These are phyloP conservation scores for Austroboletus novae-zelandiae DNA, from an alignment of 1,284 basidiomycete species.

Conservation along the genomic window DNA sequence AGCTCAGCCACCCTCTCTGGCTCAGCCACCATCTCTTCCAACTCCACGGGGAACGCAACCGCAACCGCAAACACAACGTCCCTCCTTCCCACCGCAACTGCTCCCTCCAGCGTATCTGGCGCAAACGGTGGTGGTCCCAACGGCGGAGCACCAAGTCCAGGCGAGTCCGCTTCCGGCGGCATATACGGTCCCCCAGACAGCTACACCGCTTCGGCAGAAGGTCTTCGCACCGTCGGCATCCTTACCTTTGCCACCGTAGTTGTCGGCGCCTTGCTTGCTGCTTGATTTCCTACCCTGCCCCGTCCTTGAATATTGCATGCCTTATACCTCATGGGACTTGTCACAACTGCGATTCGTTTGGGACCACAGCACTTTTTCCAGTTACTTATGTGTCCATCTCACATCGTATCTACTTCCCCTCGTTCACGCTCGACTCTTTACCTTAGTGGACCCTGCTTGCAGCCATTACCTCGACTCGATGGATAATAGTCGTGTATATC, in stretches of 20 bases:
- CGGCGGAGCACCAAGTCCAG: conserved; percentile 52
- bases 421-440: conserved; percentile 27
- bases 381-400: conserved; percentile 20
- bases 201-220: conserved; percentile 57
- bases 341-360: conserved; percentile 12
- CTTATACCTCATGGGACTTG: conserved; percentile 15
- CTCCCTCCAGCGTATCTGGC: conserved; percentile 41
- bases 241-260: conserved; percentile 40
- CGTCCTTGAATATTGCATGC: conserved; percentile 6
- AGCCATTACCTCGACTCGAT: conserved; percentile 7
- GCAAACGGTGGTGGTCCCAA: conserved; percentile 42
- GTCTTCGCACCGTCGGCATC: conserved; percentile 35
- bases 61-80: conserved; percentile 34
- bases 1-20: conserved; percentile 27
- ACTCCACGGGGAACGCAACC: conserved; percentile 27
- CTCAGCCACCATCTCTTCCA: conserved; percentile 16
- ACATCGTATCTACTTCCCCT: conserved; percentile 21
- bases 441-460: conserved; percentile 22
- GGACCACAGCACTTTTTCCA: conserved; percentile 9
- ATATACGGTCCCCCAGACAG: conserved; percentile 62
- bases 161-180: conserved; percentile 35
- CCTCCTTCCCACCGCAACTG: conserved; percentile 54
- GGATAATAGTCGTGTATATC: conserved; percentile 22
- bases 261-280: conserved; percentile 46
- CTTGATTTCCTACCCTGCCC: conserved; percentile 31